Conservation (phyloP, 352 stramenopile genomes). For the Elongisporangium anandrum region DNA sequence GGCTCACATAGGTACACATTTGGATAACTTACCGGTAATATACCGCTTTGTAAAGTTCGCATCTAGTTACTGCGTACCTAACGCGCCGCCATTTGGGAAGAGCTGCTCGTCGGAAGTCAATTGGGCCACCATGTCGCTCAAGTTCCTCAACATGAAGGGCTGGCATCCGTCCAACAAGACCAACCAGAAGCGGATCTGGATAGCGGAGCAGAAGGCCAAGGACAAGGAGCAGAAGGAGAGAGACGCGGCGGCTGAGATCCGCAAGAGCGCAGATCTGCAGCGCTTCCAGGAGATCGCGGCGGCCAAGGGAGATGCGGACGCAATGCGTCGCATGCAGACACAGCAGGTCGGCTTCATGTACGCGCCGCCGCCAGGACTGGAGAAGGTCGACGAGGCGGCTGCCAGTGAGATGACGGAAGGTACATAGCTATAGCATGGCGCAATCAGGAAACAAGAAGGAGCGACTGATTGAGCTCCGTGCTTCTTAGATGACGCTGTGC, state of each 20-base stretch:
- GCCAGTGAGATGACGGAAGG: constrained; percentile 23
- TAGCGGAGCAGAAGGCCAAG: constrained; percentile 71
- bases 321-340: constrained; percentile 26
- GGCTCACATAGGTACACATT: background rate
- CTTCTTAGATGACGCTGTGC: constrained; percentile 51
- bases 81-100: background rate
- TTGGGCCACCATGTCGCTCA: constrained; percentile 53
- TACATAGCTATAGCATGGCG: background rate
- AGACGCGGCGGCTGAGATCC: constrained; percentile 66
- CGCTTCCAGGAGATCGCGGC: constrained; percentile 59
- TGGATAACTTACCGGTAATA: background rate
- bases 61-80: background rate
- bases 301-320: constrained; percentile 44
- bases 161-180: constrained; percentile 74
- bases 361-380: constrained; percentile 57
- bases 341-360: constrained; percentile 80
- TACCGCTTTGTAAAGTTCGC: background rate
- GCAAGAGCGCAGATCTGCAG: constrained; percentile 44
- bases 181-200: constrained; percentile 86
- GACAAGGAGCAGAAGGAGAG: constrained; percentile 40
- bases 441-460: too few relatives aligned
- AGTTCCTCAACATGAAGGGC: constrained; percentile 80
- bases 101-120: background rate
- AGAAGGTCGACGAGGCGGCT: constrained; percentile 29
- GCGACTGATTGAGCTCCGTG: too few relatives aligned